phyloP scores from a whole-genome alignment of 2,329 filamentous ascomycete species.

The Colletotrichum cuscutae region DNA sequence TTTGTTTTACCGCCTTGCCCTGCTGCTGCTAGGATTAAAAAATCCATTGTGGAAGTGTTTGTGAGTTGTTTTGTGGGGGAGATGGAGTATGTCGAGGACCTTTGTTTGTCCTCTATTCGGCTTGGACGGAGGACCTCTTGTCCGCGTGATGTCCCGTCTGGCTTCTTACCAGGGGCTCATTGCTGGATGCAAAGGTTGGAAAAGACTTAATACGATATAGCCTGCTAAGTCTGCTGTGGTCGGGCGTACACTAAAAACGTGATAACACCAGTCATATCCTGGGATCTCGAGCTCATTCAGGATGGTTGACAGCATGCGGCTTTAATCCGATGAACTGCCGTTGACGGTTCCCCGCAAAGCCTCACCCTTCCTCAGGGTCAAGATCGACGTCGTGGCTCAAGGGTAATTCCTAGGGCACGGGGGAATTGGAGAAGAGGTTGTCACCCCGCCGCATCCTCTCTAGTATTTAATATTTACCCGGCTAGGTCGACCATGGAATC shows the following conservation, averaged over 20 bases:
- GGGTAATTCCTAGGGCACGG: too few species aligned
- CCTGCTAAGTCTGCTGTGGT: background rate
- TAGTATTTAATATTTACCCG: background rate
- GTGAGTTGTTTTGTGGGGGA: background rate
- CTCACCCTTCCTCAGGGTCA: background rate
- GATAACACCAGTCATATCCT: background rate
- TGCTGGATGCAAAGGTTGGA: background rate
- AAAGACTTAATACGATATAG: background rate
- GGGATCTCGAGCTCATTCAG: background rate
- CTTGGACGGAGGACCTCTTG: background rate
- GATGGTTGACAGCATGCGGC: background rate
- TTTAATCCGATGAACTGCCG: background rate
- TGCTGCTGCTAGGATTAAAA: background rate
- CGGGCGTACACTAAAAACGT: too few species aligned
- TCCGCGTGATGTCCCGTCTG: background rate
- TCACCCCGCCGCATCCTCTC: too few species aligned
- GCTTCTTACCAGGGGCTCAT: background rate
- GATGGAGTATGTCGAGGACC: background rate
- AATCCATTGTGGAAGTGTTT: background rate
- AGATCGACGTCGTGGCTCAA: background rate
- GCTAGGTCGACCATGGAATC: background rate
- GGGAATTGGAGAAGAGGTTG: background rate
- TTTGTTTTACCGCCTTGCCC: background rate
- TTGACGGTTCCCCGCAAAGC: constrained; percentile 12
- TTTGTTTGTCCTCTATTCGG: background rate